phyloP scores from a whole-genome alignment of 129 eudicot genomes.

The Tagetes patula region DNA sequence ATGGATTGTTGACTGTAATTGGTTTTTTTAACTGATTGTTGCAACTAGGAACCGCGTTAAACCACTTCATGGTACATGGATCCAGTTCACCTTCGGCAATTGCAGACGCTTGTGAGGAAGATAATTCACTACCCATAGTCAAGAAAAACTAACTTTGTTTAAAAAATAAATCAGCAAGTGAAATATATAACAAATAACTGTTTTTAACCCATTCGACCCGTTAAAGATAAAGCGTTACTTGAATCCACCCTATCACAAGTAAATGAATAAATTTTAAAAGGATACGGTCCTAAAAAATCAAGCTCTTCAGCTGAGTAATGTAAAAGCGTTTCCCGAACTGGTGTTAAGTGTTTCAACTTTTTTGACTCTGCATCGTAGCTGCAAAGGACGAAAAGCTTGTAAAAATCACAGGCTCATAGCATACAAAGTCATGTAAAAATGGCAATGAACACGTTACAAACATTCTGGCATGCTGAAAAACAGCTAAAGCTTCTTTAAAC shows the following conservation, averaged over 20 bases:
- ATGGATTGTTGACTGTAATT: conserved; percentile 12
- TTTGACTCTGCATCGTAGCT: conserved; percentile 66
- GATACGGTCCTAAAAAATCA: conserved; percentile 88
- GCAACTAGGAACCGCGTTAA: conserved; percentile 21
- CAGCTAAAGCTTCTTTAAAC: conserved; percentile 64
- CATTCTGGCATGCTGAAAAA: conserved; percentile 87
- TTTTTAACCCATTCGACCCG: too few species aligned
- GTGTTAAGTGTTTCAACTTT: conserved; percentile 64
- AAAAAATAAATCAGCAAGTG: background rate
- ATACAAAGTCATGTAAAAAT: background rate
- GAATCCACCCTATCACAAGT: background rate
- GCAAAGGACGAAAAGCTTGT: conserved; percentile 13
- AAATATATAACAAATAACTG: too few species aligned
- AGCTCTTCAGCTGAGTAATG: conserved; percentile 43
- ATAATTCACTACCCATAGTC: conserved; percentile 52
- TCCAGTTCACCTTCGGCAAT: conserved; percentile 73
- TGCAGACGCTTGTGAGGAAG: conserved; percentile 65
- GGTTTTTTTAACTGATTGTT: conserved; percentile 10
- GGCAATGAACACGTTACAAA: conserved; percentile 28
- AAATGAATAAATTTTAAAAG: conserved; percentile 24
- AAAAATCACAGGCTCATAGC: background rate
- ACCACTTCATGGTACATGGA: conserved; percentile 41
- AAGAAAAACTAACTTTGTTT: conserved; percentile 32
- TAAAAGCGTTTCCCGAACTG: conserved; percentile 48
- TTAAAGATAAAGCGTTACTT: too few species aligned